A percentile compares a stretch with the other conserved stretches of the same genome.
Conservation (phyloP, 495 filamentous ascomycete species). For the Diplogelasinospora grovesii region DNA sequence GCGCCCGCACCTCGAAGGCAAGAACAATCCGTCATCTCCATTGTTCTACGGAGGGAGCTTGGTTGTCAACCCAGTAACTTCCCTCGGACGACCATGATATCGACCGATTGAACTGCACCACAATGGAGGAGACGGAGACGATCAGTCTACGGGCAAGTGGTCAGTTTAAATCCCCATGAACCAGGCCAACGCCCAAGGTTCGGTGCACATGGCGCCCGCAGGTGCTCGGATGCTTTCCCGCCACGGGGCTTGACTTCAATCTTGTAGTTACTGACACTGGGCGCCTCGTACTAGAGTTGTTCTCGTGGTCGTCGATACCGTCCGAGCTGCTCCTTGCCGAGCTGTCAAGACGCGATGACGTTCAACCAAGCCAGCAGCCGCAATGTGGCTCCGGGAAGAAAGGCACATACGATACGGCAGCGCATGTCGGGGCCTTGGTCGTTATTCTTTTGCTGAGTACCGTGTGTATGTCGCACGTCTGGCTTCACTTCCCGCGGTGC, state of each 20-base stretch:
- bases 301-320: conserved; percentile 41
- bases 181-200: no score
- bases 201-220: no score
- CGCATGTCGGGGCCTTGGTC: conserved; percentile 73
- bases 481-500: not conserved
- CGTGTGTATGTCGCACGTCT: conserved; percentile 45
- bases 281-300: no score
- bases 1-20: no score
- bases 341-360: conserved; percentile 36
- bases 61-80: no score
- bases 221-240: no score
- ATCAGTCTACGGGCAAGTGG: conserved; percentile 10
- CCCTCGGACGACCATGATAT: no score
- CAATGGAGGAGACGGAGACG: conserved; percentile 17
- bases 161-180: conserved; percentile 3
- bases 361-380: conserved; percentile 21
- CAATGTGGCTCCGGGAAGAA: conserved; percentile 55
- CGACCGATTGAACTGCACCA: no score
- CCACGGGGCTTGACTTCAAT: not conserved
- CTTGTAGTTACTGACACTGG: no score
- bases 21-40: no score
- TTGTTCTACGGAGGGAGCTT: no score
- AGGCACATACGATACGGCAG: conserved; percentile 57
- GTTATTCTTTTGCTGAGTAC: conserved; percentile 67
- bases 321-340: conserved; percentile 47